Conservation (phyloP, 2,329 filamentous ascomycete species). For the Colletotrichum noveboracense region DNA sequence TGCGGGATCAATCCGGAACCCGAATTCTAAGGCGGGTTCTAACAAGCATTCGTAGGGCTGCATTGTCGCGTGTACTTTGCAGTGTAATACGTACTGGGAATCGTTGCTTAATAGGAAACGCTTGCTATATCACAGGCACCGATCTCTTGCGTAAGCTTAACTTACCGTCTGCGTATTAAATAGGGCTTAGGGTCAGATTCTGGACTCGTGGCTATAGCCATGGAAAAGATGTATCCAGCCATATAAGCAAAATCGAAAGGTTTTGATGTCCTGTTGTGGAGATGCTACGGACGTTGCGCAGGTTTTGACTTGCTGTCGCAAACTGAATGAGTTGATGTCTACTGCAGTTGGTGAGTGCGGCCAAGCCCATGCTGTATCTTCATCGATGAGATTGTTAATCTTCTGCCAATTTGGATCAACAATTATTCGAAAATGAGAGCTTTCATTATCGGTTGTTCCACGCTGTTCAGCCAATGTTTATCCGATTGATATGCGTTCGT, state of each 20-base stretch:
- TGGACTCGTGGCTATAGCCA: neutral
- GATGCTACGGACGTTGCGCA: accelerated
- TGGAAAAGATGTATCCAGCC: neutral
- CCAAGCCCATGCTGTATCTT: neutral
- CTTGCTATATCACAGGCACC: neutral
- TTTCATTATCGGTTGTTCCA: neutral
- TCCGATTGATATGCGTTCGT: neutral
- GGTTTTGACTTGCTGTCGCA: neutral
- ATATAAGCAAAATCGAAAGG: neutral
- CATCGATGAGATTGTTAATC: accelerated
- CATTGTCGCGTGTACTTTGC: neutral
- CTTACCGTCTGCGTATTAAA: neutral
- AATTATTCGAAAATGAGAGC: neutral
- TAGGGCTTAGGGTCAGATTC: neutral
- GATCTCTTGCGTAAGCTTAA: neutral
- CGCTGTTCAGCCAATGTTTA: neutral
- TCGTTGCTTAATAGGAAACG: neutral
- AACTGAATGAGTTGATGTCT: accelerated
- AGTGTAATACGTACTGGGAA: neutral
- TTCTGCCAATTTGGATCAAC: neutral
- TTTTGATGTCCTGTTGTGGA: accelerated
- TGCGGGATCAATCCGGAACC: neutral
- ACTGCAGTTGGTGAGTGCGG: neutral
- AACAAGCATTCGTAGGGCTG: neutral
- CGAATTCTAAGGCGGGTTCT: neutral